phyloP scores from a whole-genome alignment of 306 rosid species.

The Fagus crenata region DNA sequence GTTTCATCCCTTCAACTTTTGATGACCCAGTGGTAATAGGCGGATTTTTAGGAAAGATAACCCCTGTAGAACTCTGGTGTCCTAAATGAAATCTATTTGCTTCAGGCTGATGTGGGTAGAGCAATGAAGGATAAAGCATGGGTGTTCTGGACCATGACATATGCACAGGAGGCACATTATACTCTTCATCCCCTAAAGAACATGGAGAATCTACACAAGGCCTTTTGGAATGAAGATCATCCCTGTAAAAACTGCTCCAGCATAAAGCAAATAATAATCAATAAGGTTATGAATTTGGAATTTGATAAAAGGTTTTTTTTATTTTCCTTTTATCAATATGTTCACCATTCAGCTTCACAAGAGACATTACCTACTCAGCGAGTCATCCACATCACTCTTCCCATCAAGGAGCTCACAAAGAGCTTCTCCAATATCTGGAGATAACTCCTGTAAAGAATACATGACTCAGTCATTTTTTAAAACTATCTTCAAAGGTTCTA shows the following conservation, averaged over 20 bases:
- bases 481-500: constrained; percentile 16
- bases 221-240: constrained; percentile 47
- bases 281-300: constrained; percentile 19
- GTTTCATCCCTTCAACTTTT: constrained; percentile 43
- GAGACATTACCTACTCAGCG: constrained; percentile 43
- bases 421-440: constrained; percentile 73
- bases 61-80: constrained; percentile 45
- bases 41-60: constrained; percentile 31
- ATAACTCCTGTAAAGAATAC: constrained; percentile 57
- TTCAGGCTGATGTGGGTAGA: constrained; percentile 53
- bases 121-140: constrained; percentile 45
- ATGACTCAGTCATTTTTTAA: constrained; percentile 25
- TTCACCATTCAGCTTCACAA: constrained; percentile 21
- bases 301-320: background rate
- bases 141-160: constrained; percentile 57
- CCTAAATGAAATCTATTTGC: constrained; percentile 43
- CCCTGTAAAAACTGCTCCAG: constrained; percentile 44
- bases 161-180: constrained; percentile 38
- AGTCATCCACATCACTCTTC: constrained; percentile 37
- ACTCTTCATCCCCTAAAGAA: constrained; percentile 45
- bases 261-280: constrained; percentile 31
- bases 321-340: background rate
- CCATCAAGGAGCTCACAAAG: constrained; percentile 79
- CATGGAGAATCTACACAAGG: constrained; percentile 43
- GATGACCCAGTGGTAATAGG: constrained; percentile 34